A percentile compares a stretch with the other conserved stretches of the same genome.
Conservation (phyloP, 2,329 filamentous ascomycete genomes). For the Ceratocystis colombiana region DNA sequence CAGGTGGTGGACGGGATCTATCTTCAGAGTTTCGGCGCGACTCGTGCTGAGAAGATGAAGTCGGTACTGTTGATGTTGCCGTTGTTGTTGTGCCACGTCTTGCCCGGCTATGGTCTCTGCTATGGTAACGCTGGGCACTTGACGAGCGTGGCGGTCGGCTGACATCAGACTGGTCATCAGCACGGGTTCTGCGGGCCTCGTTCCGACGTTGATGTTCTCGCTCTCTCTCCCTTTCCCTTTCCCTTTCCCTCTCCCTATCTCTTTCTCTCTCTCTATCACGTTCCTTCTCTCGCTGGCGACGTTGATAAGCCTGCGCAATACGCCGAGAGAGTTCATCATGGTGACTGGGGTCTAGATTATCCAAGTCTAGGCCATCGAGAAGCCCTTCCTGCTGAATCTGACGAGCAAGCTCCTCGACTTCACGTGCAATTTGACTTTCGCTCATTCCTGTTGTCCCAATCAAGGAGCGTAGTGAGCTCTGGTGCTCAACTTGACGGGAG, state of each 20-base stretch:
- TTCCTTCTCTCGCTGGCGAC: constrained; percentile 53
- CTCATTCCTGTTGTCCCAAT: constrained; percentile 71
- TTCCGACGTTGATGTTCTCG: constrained; percentile 15
- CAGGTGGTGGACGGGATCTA: constrained; percentile 43
- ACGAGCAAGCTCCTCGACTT: constrained; percentile 80
- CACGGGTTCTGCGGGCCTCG: constrained; percentile 9
- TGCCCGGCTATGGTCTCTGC: constrained; percentile 27
- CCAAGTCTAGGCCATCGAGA: constrained; percentile 76
- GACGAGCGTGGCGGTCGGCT: constrained; percentile 29
- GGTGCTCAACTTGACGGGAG: constrained; percentile 64
- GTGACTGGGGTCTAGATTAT: constrained; percentile 71
- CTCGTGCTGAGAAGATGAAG: not conserved
- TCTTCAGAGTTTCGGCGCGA: constrained; percentile 40
- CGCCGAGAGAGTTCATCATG: constrained; percentile 85
- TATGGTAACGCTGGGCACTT: constrained; percentile 27
- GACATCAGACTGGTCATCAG: not conserved
- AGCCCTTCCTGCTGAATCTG: constrained; percentile 83
- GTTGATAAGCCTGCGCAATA: constrained; percentile 78
- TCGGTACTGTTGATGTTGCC: too few relatives aligned
- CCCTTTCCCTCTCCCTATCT: not conserved
- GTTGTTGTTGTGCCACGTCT: not conserved
- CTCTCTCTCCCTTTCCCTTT: constrained; percentile 20
- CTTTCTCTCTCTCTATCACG: constrained; percentile 28
- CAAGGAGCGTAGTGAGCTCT: constrained; percentile 75
- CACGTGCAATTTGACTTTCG: constrained; percentile 68